These are phyloP conservation scores for Vanrija humicola DNA, from an alignment of 1,284 basidiomycete species.

Conservation along the genomic window DNA sequence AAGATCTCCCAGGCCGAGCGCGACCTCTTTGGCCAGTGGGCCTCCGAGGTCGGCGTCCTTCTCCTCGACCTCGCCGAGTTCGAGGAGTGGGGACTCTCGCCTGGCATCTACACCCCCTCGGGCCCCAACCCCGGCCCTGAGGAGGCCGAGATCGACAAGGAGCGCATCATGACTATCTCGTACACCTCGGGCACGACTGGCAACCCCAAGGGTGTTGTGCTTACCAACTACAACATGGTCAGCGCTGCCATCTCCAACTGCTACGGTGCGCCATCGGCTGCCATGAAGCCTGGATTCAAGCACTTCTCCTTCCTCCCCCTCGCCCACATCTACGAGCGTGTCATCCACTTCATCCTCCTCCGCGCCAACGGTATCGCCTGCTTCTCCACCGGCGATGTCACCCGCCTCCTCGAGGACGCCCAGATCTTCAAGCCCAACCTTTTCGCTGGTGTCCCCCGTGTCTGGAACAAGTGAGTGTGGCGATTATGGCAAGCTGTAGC, in stretches of 20 bases:
- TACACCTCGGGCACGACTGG: conserved; percentile 47
- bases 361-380: conserved; percentile 69
- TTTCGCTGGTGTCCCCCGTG: conserved; percentile 68
- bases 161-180: conserved; percentile 38
- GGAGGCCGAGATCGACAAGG: conserved; percentile 24
- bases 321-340: conserved; percentile 77
- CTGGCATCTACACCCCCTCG: conserved; percentile 22
- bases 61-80: conserved; percentile 66
- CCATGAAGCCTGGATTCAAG: conserved; percentile 63
- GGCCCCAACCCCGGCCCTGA: conserved; percentile 34
- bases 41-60: conserved; percentile 58
- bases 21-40: conserved; percentile 66
- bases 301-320: conserved; percentile 49
- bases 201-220: conserved; percentile 62
- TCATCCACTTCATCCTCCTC: conserved; percentile 51
- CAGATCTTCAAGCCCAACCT: conserved; percentile 77
- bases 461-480: conserved; percentile 32
- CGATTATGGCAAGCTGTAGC: neutral
- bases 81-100: conserved; percentile 47
- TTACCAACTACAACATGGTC: conserved; percentile 73
- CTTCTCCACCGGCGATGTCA: conserved; percentile 84
- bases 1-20: conserved; percentile 44
- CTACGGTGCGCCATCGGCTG: conserved; percentile 55
- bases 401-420: conserved; percentile 83
- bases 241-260: conserved; percentile 62